Evolutionary conservation across 805 yeast genomes (phyloP).

Genomic region (Hanseniaspora jakobsenii): DNA sequence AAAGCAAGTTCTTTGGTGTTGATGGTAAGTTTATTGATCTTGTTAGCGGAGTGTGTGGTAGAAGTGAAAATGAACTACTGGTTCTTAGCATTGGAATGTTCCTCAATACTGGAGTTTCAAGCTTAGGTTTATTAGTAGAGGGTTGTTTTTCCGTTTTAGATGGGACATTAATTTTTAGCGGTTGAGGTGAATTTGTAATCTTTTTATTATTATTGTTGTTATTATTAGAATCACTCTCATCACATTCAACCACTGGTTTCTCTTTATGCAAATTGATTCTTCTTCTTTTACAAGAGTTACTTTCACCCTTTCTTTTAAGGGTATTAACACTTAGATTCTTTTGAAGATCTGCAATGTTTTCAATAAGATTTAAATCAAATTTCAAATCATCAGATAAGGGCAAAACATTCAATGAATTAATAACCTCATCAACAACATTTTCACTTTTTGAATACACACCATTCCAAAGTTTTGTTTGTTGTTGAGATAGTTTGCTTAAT

Average conservation of each 20-base stretch:
- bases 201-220: no score
- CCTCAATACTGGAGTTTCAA: not conserved
- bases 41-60: slow-evolving; percentile 1
- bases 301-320: slow-evolving; percentile 21
- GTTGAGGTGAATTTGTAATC: no score
- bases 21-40: not conserved
- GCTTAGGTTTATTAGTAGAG: not conserved
- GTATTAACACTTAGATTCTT: slow-evolving; percentile 25
- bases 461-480: not conserved
- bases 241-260: not conserved
- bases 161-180: no score
- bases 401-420: not conserved
- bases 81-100: not conserved
- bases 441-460: not conserved
- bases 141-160: not conserved
- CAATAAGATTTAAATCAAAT: slow-evolving; percentile 19
- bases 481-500: slow-evolving; percentile 13
- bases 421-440: not conserved
- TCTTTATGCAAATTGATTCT: slow-evolving; percentile 21
- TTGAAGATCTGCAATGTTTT: slow-evolving; percentile 26
- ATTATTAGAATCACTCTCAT: no score
- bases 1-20: not conserved
- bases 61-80: not conserved
- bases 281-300: slow-evolving; percentile 25
- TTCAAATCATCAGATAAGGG: slow-evolving; percentile 19